phyloP scores from a whole-genome alignment of 164 flowering plant species.

The Amborella trichopoda region DNA sequence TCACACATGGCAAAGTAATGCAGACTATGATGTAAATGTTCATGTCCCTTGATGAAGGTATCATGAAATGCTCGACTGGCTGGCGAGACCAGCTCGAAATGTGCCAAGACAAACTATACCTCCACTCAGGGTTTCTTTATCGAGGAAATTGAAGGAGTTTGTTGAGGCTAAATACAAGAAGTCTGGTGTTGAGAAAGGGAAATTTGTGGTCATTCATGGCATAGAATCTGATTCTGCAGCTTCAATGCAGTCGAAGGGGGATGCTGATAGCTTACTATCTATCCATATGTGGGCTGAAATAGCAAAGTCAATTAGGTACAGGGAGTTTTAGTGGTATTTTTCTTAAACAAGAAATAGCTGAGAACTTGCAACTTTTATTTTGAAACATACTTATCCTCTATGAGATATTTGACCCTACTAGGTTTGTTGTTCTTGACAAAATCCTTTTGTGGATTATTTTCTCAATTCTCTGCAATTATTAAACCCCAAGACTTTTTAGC shows the following conservation, averaged over 20 bases:
- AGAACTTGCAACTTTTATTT: too few relatives aligned
- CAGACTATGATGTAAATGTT: not conserved
- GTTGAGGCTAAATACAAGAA: slow-evolving; percentile 54
- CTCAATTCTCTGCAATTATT: too few relatives aligned
- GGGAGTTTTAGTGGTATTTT: too few relatives aligned
- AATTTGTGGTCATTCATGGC: slow-evolving; percentile 71
- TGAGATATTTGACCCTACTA: too few relatives aligned
- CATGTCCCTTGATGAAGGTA: slow-evolving; percentile 37
- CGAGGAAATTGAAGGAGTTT: slow-evolving; percentile 60
- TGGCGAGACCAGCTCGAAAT: slow-evolving; percentile 50
- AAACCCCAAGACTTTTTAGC: too few relatives aligned
- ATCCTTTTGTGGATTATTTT: too few relatives aligned
- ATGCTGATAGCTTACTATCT: slow-evolving; percentile 76
- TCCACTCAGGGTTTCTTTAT: slow-evolving; percentile 60
- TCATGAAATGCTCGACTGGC: slow-evolving; percentile 71
- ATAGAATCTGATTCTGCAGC: slow-evolving; percentile 69
- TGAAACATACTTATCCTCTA: too few relatives aligned
- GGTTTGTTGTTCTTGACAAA: too few relatives aligned
- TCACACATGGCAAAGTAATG: not conserved
- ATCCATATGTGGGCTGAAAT: slow-evolving; percentile 61
- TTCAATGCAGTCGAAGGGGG: slow-evolving; percentile 83
- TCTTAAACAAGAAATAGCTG: too few relatives aligned
- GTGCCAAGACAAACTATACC: slow-evolving; percentile 65
- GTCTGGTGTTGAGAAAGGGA: slow-evolving; percentile 67
- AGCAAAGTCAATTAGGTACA: slow-evolving; percentile 47